These are phyloP conservation scores for Nepenthes mirabilis DNA, from an alignment of 148 eudicot genomes.

Conservation along the genomic window DNA sequence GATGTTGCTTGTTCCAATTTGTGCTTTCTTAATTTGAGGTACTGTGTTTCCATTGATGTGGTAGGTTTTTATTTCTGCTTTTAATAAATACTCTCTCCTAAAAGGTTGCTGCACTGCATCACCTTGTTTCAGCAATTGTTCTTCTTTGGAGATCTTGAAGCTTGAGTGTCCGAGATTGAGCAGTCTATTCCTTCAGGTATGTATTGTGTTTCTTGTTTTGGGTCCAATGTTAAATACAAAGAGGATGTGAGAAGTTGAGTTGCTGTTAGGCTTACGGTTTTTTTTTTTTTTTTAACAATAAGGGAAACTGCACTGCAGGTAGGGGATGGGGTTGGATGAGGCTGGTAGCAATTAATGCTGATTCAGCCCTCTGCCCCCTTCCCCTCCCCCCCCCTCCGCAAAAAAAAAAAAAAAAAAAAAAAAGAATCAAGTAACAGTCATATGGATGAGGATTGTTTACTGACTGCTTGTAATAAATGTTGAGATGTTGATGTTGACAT, in stretches of 20 bases:
- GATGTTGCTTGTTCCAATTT: slow-evolving; percentile 62
- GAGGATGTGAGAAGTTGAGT: too few relatives aligned
- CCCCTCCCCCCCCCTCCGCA: too few relatives aligned
- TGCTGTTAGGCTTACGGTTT: too few relatives aligned
- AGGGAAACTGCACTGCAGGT: too few relatives aligned
- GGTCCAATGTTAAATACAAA: not conserved
- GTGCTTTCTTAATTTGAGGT: slow-evolving; percentile 87
- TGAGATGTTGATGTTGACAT: not conserved
- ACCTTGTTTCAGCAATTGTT: slow-evolving; percentile 53
- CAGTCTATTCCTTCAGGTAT: slow-evolving; percentile 88
- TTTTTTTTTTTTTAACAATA: too few relatives aligned
- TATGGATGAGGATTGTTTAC: too few relatives aligned
- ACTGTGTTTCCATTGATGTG: slow-evolving; percentile 1
- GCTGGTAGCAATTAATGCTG: too few relatives aligned
- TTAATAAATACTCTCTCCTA: not conserved
- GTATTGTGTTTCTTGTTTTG: slow-evolving; percentile 1
- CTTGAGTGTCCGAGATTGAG: slow-evolving; percentile 69
- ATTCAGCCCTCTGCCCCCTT: too few relatives aligned
- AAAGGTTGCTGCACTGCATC: slow-evolving; percentile 1
- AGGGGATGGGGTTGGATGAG: too few relatives aligned
- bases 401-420: too few relatives aligned
- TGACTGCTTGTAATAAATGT: too few relatives aligned
- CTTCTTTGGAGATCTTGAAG: slow-evolving; percentile 65
- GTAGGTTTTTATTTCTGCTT: not conserved
- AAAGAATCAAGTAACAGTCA: too few relatives aligned